Evolutionary conservation across 2,329 filamentous ascomycete genomes (phyloP).

Genomic region (Plenodomus lindquistii): DNA sequence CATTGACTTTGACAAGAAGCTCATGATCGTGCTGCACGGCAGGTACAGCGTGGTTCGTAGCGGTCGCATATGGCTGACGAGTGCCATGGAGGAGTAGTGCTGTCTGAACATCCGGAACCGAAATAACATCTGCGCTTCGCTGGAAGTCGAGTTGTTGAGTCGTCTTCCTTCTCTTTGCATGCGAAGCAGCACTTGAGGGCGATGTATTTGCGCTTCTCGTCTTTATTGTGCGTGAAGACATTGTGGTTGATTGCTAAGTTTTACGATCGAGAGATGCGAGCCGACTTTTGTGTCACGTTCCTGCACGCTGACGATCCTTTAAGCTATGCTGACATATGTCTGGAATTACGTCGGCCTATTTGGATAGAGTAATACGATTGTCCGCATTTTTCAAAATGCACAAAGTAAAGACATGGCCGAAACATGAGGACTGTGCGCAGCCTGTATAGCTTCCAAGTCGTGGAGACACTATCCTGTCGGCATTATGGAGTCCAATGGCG

Average conservation of each 20-base stretch:
- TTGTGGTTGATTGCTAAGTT: not conserved
- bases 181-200: not conserved
- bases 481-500: constrained; percentile 30
- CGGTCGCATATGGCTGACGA: constrained; percentile 55
- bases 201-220: constrained; percentile 13
- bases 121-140: constrained; percentile 1
- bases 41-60: constrained; percentile 53
- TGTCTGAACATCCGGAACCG: constrained; percentile 44
- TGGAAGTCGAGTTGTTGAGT: constrained; percentile 12
- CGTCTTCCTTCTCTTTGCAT: constrained; percentile 7
- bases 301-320: not conserved
- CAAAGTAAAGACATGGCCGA: too few relatives aligned
- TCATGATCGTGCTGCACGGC: constrained; percentile 53
- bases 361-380: not conserved
- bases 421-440: not conserved
- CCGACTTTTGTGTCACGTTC: too few relatives aligned
- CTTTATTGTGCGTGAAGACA: not conserved
- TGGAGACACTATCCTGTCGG: constrained; percentile 18
- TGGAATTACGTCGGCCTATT: not conserved
- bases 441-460: constrained; percentile 1
- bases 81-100: constrained; percentile 57
- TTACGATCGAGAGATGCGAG: too few relatives aligned
- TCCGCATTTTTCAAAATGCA: not conserved
- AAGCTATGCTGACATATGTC: not conserved
- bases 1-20: constrained; percentile 64